Percentiles rank a stretch among this genome's conserved stretches.
These are phyloP conservation scores for Gossypium mustelinum DNA, from an alignment of 345 rosid species.

Conservation along the genomic window DNA sequence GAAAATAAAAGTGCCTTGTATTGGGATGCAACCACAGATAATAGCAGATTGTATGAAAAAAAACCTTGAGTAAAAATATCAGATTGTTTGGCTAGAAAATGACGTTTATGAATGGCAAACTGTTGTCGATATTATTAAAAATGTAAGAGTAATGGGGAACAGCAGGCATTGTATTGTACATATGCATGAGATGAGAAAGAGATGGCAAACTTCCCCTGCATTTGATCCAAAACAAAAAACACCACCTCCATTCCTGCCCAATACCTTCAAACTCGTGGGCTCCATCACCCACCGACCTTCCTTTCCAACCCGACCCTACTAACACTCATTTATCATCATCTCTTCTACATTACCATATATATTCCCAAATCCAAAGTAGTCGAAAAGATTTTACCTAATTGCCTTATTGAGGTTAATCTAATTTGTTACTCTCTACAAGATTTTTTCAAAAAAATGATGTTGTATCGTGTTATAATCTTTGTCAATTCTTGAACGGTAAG, in stretches of 20 bases:
- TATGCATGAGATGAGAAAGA: not conserved
- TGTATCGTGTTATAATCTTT: not conserved
- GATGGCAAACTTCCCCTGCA: not conserved
- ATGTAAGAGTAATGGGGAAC: not conserved
- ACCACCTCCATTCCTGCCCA: constrained; percentile 1
- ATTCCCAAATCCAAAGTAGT: too few relatives aligned
- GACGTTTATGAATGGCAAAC: not conserved
- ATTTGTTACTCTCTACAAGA: not conserved
- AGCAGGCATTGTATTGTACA: not conserved
- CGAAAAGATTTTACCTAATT: too few relatives aligned
- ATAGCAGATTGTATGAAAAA: not conserved
- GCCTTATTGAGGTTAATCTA: not conserved
- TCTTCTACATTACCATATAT: not conserved
- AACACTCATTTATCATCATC: not conserved
- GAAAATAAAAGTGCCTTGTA: not conserved
- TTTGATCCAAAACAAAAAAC: not conserved
- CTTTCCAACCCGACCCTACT: not conserved
- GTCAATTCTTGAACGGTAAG: not conserved
- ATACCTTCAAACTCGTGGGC: not conserved
- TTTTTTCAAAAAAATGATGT: not conserved
- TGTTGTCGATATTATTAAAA: not conserved
- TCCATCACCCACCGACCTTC: not conserved
- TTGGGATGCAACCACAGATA: not conserved
- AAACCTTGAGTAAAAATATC: not conserved
- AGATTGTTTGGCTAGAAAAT: not conserved